Conservation (phyloP, 2,329 filamentous ascomycete genomes). For the Colletotrichum costaricense region DNA sequence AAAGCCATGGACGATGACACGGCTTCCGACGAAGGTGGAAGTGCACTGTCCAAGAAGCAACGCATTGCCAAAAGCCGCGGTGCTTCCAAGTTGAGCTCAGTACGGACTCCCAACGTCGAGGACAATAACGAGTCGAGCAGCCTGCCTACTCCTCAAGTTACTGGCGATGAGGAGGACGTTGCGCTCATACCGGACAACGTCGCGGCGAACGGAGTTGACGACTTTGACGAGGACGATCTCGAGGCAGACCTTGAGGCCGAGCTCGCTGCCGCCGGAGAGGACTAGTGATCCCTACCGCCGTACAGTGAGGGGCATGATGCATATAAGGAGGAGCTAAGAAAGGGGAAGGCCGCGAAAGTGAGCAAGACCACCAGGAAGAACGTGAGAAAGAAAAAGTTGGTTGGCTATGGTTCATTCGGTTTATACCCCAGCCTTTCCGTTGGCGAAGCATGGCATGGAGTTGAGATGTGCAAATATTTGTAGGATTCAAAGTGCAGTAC, state of each 20-base stretch:
- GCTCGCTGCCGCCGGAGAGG: slow-evolving; percentile 63
- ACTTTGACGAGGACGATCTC: slow-evolving; percentile 63
- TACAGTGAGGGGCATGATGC: background rate
- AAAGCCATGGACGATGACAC: slow-evolving; percentile 40
- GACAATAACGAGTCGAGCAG: slow-evolving; percentile 49
- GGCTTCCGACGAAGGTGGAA: slow-evolving; percentile 40
- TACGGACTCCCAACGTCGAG: slow-evolving; percentile 53
- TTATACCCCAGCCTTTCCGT: slow-evolving; percentile 36
- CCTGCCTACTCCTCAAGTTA: slow-evolving; percentile 54
- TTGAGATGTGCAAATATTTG: slow-evolving; percentile 34
- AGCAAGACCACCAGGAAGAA: background rate
- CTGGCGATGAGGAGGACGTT: slow-evolving; percentile 54
- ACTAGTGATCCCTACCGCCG: background rate
- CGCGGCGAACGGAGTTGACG: slow-evolving; percentile 46
- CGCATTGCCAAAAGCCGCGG: slow-evolving; percentile 57
- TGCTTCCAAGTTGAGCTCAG: slow-evolving; percentile 58
- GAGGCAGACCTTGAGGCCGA: slow-evolving; percentile 73
- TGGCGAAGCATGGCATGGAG: slow-evolving; percentile 38
- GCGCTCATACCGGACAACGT: slow-evolving; percentile 36
- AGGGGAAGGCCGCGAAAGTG: background rate
- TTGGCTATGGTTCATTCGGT: slow-evolving; percentile 35
- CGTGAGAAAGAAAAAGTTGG: slow-evolving; percentile 19
- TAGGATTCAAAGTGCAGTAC: slow-evolving; percentile 24
- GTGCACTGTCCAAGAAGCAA: slow-evolving; percentile 62
- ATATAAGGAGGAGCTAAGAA: background rate